A percentile compares a stretch with the other conserved stretches of the same genome.
Evolutionary conservation across 2,329 filamentous ascomycete genomes (phyloP).

Genomic region (Cladophialophora exuberans): DNA sequence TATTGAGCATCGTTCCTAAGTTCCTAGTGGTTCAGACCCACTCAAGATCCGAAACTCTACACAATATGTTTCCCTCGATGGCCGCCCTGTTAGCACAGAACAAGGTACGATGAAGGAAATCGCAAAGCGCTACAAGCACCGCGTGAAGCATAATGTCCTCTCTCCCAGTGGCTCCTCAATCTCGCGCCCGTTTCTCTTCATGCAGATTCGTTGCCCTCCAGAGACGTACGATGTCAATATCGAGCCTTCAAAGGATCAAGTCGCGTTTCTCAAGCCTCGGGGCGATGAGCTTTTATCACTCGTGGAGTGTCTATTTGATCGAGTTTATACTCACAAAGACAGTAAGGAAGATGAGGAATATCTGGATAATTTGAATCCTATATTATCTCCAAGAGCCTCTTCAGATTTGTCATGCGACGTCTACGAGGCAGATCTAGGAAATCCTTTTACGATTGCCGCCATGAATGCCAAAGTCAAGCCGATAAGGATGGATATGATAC

Average conservation of each 20-base stretch:
- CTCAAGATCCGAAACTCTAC: conserved; percentile 40
- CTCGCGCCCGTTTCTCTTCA: conserved; percentile 59
- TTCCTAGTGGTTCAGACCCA: too few species aligned
- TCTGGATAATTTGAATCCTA: too few species aligned
- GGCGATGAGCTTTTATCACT: conserved; percentile 46
- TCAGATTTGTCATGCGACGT: too few species aligned
- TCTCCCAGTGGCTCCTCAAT: conserved; percentile 25
- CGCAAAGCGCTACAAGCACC: conserved; percentile 54
- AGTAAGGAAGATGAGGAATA: too few species aligned
- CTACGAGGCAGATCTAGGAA: conserved; percentile 22
- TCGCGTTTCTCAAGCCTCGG: conserved; percentile 57
- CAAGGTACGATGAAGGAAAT: conserved; percentile 59
- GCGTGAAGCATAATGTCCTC: conserved; percentile 42
- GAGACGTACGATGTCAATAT: conserved; percentile 65
- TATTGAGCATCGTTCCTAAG: conserved; percentile 28
- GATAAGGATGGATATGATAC: conserved; percentile 12
- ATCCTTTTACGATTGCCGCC: conserved; percentile 44
- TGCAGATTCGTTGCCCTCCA: conserved; percentile 58
- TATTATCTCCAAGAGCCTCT: too few species aligned
- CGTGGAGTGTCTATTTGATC: conserved; percentile 50
- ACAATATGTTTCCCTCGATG: conserved; percentile 61
- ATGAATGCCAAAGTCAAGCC: conserved; percentile 33
- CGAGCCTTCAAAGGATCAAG: conserved; percentile 66
- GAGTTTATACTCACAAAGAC: conserved; percentile 35
- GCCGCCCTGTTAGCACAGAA: conserved; percentile 56